Conservation (phyloP, 2,329 filamentous ascomycete species). For the Fusarium citri region DNA sequence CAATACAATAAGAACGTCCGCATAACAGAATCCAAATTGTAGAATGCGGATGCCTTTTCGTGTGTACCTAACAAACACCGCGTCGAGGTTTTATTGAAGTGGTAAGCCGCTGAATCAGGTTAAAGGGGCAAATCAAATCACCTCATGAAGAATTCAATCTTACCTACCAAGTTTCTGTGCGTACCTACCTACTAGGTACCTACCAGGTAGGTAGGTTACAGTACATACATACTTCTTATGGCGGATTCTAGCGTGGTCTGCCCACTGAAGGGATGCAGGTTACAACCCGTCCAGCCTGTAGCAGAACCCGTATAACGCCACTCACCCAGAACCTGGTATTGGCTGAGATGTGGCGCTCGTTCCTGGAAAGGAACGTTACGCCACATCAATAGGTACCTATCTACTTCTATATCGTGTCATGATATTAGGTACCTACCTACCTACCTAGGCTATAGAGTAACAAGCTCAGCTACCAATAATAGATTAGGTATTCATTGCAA, state of each 20-base stretch:
- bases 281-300: neutral
- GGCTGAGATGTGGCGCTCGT: slow-evolving; percentile 30
- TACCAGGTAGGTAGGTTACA: no score
- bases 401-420: neutral
- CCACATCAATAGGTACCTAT: slow-evolving; percentile 17
- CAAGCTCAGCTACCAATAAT: neutral
- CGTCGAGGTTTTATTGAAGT: slow-evolving; percentile 1
- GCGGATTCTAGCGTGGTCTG: slow-evolving; percentile 18
- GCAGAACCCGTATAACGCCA: slow-evolving; percentile 10
- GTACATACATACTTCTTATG: neutral
- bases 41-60: neutral
- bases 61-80: slow-evolving; percentile 15
- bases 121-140: slow-evolving; percentile 29
- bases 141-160: neutral
- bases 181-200: no score
- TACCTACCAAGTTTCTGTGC: no score
- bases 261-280: neutral
- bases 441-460: neutral
- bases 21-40: neutral
- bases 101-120: slow-evolving; percentile 6
- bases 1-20: neutral
- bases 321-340: neutral
- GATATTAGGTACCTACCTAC: no score
- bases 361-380: slow-evolving; percentile 13
- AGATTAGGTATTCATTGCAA: neutral